phyloP scores from a whole-genome alignment of 371 early-diverging fungal species.

The Lichtheimia ornata region DNA sequence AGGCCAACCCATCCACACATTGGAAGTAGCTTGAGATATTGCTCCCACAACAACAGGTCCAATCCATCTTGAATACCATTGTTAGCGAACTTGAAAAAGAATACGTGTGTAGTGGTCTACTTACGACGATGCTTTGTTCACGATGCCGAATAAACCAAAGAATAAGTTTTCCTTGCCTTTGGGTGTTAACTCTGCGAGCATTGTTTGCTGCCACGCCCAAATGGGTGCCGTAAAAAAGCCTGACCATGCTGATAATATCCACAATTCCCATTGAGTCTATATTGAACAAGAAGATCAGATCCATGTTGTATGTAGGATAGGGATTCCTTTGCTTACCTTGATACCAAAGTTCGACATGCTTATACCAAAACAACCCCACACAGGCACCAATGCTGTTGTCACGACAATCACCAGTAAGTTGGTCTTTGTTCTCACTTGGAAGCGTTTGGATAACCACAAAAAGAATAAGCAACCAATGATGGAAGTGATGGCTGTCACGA shows the following conservation, averaged over 20 bases:
- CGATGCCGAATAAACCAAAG: slow-evolving; percentile 63
- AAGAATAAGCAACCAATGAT: slow-evolving; percentile 52
- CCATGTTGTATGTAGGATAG: neutral
- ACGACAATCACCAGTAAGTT: slow-evolving; percentile 37
- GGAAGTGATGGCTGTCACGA: slow-evolving; percentile 46
- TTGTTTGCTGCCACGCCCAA: slow-evolving; percentile 58
- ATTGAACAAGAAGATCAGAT: neutral
- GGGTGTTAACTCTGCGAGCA: slow-evolving; percentile 61
- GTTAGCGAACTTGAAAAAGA: neutral
- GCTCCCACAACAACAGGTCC: slow-evolving; percentile 64
- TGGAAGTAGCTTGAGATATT: slow-evolving; percentile 49
- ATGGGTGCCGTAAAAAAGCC: slow-evolving; percentile 62
- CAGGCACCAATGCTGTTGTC: slow-evolving; percentile 32
- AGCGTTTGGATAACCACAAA: slow-evolving; percentile 35
- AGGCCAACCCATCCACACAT: slow-evolving; percentile 57
- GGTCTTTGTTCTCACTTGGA: slow-evolving; percentile 42
- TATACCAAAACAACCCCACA: slow-evolving; percentile 55
- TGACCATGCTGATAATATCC: slow-evolving; percentile 53
- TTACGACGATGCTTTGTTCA: slow-evolving; percentile 59
- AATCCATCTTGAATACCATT: slow-evolving; percentile 37
- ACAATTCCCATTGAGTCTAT: slow-evolving; percentile 51
- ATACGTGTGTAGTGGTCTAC: neutral
- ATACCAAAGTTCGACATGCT: slow-evolving; percentile 41
- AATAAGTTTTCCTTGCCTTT: slow-evolving; percentile 62
- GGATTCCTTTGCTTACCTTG: slow-evolving; percentile 15